Conservation (phyloP, 441 rosid genomes). For the Gossypium lobatum region DNA sequence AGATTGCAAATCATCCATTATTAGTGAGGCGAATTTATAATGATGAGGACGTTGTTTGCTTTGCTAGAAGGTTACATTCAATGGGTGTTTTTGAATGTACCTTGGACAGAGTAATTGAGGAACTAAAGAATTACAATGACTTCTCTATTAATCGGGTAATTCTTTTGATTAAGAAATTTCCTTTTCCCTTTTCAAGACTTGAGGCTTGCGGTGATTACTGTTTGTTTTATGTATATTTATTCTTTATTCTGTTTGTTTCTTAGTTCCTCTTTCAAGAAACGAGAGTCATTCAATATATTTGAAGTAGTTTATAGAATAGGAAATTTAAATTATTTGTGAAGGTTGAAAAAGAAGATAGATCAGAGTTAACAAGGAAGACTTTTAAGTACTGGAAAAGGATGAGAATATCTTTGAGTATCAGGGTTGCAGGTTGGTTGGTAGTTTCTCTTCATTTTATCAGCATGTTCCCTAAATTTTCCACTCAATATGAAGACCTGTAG, state of each 20-base stretch:
- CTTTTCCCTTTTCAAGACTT: background rate
- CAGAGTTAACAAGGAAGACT: background rate
- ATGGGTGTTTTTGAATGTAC: constrained; percentile 84
- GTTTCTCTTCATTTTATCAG: background rate
- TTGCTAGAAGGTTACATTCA: constrained; percentile 72
- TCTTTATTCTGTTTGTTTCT: background rate
- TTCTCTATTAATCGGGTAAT: constrained; percentile 87
- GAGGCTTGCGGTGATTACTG: background rate
- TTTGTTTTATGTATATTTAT: background rate
- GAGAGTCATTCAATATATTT: background rate
- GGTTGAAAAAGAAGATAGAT: constrained; percentile 4
- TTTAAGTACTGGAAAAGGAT: background rate
- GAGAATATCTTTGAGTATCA: background rate
- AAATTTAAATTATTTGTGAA: background rate
- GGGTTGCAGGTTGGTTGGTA: background rate
- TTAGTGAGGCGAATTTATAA: constrained; percentile 79
- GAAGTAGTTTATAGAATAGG: constrained; percentile 1
- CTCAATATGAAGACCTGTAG: background rate
- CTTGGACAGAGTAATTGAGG: constrained; percentile 75
- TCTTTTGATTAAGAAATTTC: background rate
- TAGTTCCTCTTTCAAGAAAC: background rate
- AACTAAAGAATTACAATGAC: constrained; percentile 76
- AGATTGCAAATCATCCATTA: constrained; percentile 98
- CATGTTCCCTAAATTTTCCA: background rate
- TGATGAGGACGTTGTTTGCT: constrained; percentile 66